Percentiles rank a stretch among this genome's conserved stretches.
Evolutionary conservation across 805 yeast species (phyloP).

Genomic region (Saturnispora bothae): DNA sequence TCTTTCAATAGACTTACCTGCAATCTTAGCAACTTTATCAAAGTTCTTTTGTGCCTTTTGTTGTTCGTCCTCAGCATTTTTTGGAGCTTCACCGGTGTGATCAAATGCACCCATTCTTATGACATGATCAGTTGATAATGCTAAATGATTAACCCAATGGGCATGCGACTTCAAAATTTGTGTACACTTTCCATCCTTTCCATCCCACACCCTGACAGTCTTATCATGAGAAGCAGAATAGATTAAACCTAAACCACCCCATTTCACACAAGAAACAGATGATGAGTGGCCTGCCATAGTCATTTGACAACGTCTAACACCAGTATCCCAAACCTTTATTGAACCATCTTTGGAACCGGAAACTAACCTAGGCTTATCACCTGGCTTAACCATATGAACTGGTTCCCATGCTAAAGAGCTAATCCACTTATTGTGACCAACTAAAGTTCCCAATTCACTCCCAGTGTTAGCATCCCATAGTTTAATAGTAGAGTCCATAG

Average conservation of each 20-base stretch:
- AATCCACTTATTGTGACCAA: conserved; percentile 85
- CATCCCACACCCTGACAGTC: conserved; percentile 87
- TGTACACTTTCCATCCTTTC: conserved; percentile 62
- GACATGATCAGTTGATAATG: conserved; percentile 83
- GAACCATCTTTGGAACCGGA: conserved; percentile 91
- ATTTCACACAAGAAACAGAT: conserved; percentile 89
- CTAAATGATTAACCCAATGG: conserved; percentile 95
- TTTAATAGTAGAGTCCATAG: conserved; percentile 85
- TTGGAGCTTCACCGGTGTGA: conserved; percentile 43
- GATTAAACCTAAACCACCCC: conserved; percentile 84
- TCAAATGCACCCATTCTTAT: conserved; percentile 84
- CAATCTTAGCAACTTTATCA: conserved; percentile 50
- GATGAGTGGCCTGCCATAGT: conserved; percentile 82
- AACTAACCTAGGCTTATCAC: conserved; percentile 60
- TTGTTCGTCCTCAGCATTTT: conserved; percentile 35
- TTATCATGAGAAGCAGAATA: conserved; percentile 95
- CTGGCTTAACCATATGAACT: conserved; percentile 59
- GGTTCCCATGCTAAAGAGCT: conserved; percentile 94
- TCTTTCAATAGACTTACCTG: conserved; percentile 53
- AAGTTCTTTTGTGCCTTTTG: conserved; percentile 49
- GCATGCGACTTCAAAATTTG: conserved; percentile 83
- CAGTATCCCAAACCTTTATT: conserved; percentile 80
- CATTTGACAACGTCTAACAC: conserved; percentile 50
- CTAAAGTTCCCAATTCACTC: conserved; percentile 49
- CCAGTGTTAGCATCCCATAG: conserved; percentile 81